A percentile compares a stretch with the other conserved stretches of the same genome.
Evolutionary conservation across 495 filamentous ascomycete species (phyloP).

Genomic region (Tuber umbilicatum): DNA sequence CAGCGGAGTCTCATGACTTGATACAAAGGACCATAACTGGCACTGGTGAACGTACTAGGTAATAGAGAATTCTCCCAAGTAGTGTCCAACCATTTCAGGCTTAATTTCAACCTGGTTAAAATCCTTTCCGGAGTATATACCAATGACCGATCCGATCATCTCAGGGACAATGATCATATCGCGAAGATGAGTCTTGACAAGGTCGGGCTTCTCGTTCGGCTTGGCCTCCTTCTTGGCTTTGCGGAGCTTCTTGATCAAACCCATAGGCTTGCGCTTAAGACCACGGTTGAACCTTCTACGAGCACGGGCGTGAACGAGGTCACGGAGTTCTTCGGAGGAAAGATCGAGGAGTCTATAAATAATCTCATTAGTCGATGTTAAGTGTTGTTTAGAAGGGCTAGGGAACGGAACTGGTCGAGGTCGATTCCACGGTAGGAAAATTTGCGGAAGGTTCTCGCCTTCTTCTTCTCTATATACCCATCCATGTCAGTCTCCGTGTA

Average conservation of each 20-base stretch:
- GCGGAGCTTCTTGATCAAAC: slow-evolving; percentile 99
- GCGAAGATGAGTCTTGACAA: slow-evolving; percentile 97
- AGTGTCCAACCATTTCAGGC: slow-evolving; percentile 99
- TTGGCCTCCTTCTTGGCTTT: slow-evolving; percentile 99
- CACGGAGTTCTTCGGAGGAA: slow-evolving; percentile 94
- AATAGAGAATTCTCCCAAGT: slow-evolving; percentile 98
- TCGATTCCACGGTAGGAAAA: slow-evolving; percentile 99
- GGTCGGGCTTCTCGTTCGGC: slow-evolving; percentile 98
- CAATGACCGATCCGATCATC: slow-evolving; percentile 97
- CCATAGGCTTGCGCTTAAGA: slow-evolving; percentile 99
- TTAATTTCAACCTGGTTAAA: slow-evolving; percentile 99
- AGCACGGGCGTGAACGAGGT: slow-evolving; percentile 97
- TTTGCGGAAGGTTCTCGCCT: slow-evolving; percentile 98
- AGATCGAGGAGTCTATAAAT: slow-evolving; percentile 83
- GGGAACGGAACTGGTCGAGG: slow-evolving; percentile 69
- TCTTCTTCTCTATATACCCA: slow-evolving; percentile 71
- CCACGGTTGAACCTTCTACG: slow-evolving; percentile 98
- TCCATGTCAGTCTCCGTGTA: slow-evolving; percentile 16
- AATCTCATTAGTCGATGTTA: slow-evolving; percentile 17
- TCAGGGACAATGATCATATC: slow-evolving; percentile 99
- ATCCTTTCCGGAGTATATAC: slow-evolving; percentile 99
- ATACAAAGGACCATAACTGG: neutral
- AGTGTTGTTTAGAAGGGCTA: slow-evolving; percentile 11
- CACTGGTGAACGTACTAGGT: slow-evolving; percentile 73
- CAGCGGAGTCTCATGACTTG: neutral